A percentile compares a stretch with the other conserved stretches of the same genome.
These are phyloP conservation scores for Cladosporium oxysporum DNA, from an alignment of 2,329 filamentous ascomycete species.

Conservation along the genomic window DNA sequence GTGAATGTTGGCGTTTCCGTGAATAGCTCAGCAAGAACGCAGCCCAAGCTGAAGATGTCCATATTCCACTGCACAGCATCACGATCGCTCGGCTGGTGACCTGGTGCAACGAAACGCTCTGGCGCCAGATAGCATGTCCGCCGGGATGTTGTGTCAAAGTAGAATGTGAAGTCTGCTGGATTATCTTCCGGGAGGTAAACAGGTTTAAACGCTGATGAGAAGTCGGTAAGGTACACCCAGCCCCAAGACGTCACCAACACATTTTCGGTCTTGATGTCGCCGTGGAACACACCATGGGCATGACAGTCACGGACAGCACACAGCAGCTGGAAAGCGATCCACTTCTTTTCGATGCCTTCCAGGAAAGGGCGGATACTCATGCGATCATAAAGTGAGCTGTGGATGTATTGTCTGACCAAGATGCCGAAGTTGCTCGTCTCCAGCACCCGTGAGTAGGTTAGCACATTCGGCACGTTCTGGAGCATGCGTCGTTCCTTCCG, in stretches of 20 bases:
- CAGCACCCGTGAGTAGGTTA: slow-evolving; percentile 85
- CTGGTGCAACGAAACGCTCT: slow-evolving; percentile 79
- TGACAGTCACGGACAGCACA: slow-evolving; percentile 93
- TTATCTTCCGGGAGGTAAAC: slow-evolving; percentile 94
- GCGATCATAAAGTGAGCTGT: slow-evolving; percentile 95
- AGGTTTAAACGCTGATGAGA: slow-evolving; percentile 93
- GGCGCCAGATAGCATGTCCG: slow-evolving; percentile 94
- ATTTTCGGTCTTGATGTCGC: slow-evolving; percentile 98
- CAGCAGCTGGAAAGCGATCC: slow-evolving; percentile 93
- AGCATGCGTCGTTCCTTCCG: slow-evolving; percentile 81
- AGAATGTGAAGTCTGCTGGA: slow-evolving; percentile 95
- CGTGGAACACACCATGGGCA: slow-evolving; percentile 84
- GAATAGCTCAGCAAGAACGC: slow-evolving; percentile 95
- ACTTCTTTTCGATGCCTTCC: slow-evolving; percentile 98
- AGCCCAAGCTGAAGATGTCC: slow-evolving; percentile 97
- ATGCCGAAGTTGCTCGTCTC: slow-evolving; percentile 92
- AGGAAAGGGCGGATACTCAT: slow-evolving; percentile 94
- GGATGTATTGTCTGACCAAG: slow-evolving; percentile 89
- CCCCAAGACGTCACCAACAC: slow-evolving; percentile 98
- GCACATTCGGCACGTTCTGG: slow-evolving; percentile 82
- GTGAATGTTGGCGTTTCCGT: slow-evolving; percentile 95
- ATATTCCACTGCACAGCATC: slow-evolving; percentile 71
- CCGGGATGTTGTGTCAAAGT: slow-evolving; percentile 89
- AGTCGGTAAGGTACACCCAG: slow-evolving; percentile 97
- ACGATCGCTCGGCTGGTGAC: slow-evolving; percentile 55